These are phyloP conservation scores for Leccinum olivaceoglutinosum DNA, from an alignment of 1,284 basidiomycete genomes.

Conservation along the genomic window DNA sequence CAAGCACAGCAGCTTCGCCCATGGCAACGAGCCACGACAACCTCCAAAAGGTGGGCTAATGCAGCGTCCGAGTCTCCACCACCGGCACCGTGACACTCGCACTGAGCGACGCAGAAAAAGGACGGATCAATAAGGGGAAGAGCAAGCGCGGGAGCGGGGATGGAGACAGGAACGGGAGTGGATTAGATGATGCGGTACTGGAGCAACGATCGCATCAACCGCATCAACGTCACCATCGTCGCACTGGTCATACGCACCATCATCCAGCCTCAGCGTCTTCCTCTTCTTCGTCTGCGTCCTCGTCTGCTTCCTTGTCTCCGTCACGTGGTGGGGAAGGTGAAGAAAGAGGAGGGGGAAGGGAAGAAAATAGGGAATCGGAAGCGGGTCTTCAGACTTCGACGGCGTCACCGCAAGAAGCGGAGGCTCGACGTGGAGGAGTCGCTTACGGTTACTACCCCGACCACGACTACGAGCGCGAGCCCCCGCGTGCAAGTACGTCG, in stretches of 20 bases:
- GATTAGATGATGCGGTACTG: background rate
- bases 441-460: background rate
- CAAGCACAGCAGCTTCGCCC: too few relatives aligned
- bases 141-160: conserved; percentile 8
- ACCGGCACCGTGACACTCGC: too few relatives aligned
- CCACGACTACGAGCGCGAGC: background rate
- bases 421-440: conserved; percentile 10
- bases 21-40: too few relatives aligned
- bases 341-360: background rate
- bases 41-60: too few relatives aligned
- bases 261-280: conserved; percentile 11
- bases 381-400: background rate
- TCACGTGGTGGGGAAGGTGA: conserved; percentile 18
- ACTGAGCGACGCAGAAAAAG: background rate
- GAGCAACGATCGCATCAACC: background rate
- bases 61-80: too few relatives aligned
- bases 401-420: conserved; percentile 21
- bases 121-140: conserved; percentile 18
- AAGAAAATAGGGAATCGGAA: conserved; percentile 1
- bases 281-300: conserved; percentile 8
- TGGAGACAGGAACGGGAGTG: background rate
- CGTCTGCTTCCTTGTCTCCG: conserved; percentile 6
- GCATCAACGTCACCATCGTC: background rate
- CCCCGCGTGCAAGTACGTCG: background rate
- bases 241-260: background rate